Evolutionary conservation across 176 grass and related monocot genomes (phyloP), one percentile per base, ranked within the genome.

Genomic region (Bothriochloa decipiens): DNA sequence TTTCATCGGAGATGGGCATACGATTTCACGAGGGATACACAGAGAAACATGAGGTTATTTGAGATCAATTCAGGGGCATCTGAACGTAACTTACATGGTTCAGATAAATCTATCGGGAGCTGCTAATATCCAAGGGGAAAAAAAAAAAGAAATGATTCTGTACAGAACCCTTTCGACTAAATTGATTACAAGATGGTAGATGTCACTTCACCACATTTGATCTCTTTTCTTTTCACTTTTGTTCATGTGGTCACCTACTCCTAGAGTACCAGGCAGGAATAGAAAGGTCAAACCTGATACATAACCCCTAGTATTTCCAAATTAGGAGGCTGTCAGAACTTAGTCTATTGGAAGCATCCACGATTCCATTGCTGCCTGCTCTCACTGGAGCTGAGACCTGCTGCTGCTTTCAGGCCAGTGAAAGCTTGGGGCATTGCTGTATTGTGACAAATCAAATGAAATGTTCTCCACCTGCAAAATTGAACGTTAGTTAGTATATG

Each of bases 381-480:
- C 5, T 53, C 17, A 20, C 25, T 87, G 86, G 50, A 53, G 17
- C 50, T 53, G 17, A 53, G 17, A 53, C 1, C 50, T 20, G 50
- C 17, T 47, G 13, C 12, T 53, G 17, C 50, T 53, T 20, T 53
- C 50, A 88, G 88, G 88, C 93, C 93, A 26, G 14, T 91, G 91
- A 67, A 95, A 95, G 68, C 82, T 91, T 28, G 86, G 88, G 47
- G 83, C 76, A 53, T 76, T 92, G 82, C 83, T 95, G 73, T 95
- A 91, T 43, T 95, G 93, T 36, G 93, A 87, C 66, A 96, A 85
- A 91, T 96, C 91, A 68, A 96, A 96, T 58, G 93, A 96, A 79
- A 96, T 96, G 43, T 69, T 93, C 81, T 96, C 93, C 27, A 89
- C 93, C 93, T 95, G 64, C 15, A 79, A 75, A 81, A 49, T 68